Conservation (phyloP, 352 stramenopile genomes). For the Phytophthora hibernalis region DNA sequence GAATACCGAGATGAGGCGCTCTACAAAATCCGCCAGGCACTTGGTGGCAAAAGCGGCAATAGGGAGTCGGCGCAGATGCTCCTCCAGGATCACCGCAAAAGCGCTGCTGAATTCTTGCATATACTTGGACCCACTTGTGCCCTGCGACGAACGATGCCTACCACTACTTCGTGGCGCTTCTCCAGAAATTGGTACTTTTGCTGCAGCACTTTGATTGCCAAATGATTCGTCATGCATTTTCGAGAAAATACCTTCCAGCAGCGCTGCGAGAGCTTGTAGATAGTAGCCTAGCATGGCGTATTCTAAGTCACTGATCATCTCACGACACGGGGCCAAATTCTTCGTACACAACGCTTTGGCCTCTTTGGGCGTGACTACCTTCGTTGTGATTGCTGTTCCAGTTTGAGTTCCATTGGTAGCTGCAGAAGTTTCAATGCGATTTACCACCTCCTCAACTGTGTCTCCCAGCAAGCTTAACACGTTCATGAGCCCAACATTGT, state of each 20-base stretch:
- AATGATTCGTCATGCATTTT: slow-evolving; percentile 91
- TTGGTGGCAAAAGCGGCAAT: slow-evolving; percentile 54
- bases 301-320: slow-evolving; percentile 62
- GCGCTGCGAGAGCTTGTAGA: slow-evolving; percentile 61
- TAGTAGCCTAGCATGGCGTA: slow-evolving; percentile 76
- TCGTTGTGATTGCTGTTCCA: slow-evolving; percentile 6
- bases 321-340: slow-evolving; percentile 53
- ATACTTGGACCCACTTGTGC: slow-evolving; percentile 66
- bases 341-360: slow-evolving; percentile 46
- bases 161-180: slow-evolving; percentile 27
- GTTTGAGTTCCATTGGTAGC: slow-evolving; percentile 17
- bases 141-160: slow-evolving; percentile 22
- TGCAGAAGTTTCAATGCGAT: slow-evolving; percentile 41
- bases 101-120: slow-evolving; percentile 79
- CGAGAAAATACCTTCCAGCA: slow-evolving; percentile 69
- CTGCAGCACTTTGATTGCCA: slow-evolving; percentile 44
- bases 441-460: slow-evolving; percentile 60
- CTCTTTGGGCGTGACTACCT: slow-evolving; percentile 46
- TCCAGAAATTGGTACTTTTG: slow-evolving; percentile 7
- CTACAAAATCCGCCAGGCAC: slow-evolving; percentile 74
- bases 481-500: slow-evolving; percentile 83
- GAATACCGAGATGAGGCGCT: slow-evolving; percentile 79
- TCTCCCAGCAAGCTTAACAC: slow-evolving; percentile 74
- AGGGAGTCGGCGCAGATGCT: slow-evolving; percentile 76
- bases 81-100: slow-evolving; percentile 73